Base-by-base conservation (phyloP, 345 rosid genomes). In the Corchorus capsularis region DNA sequence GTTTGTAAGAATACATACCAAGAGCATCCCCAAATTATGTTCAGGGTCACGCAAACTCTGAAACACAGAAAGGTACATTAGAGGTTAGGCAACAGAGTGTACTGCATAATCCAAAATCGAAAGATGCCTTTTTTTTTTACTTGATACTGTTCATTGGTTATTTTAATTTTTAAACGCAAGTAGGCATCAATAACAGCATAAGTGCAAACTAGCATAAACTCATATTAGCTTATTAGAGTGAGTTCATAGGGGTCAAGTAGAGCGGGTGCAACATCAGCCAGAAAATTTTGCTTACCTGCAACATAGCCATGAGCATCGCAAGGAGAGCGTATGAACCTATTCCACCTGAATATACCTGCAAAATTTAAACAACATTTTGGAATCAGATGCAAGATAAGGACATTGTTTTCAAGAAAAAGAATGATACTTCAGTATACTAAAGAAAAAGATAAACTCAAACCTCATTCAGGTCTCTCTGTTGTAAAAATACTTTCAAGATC, bases 391-490 rank as follows among this genome's bases (percentile, higher is more conserved):
- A 71, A 45, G 10, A 3, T 6, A 67, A 53, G 5, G 6, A 73
- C 55, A 59, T 27, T 41, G 60, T 19, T 72, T 69, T 15, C 14
- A 37, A 46, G 19, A 16, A 73, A 72, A 37, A 34, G 11, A 6
- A 75, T 54, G 68, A 15, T 59, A 52, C 16, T 32, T 45, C 7
- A 41, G 17, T 60, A 62, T 7, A 69, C 0, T 8, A 52, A 75
- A 76, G 8, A 8, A 64, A n/a, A 53, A 52, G 39, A 60, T 19
- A 71, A 71, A 69, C 71, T 66, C 79, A 79, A 63, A 95, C 99
- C 97, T 95, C 99, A 76, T 95, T 95, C 59, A 91, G 89, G 67
- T 88, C 98, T 82, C 99, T 93, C 78, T 95, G 99, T 77, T 95
- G 99, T 77, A 95, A 82, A 83, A 95, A 95, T 6, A 92, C 92